Base-by-base conservation (phyloP, 1,284 basidiomycete genomes). In the Xerocomus nothofagi region DNA sequence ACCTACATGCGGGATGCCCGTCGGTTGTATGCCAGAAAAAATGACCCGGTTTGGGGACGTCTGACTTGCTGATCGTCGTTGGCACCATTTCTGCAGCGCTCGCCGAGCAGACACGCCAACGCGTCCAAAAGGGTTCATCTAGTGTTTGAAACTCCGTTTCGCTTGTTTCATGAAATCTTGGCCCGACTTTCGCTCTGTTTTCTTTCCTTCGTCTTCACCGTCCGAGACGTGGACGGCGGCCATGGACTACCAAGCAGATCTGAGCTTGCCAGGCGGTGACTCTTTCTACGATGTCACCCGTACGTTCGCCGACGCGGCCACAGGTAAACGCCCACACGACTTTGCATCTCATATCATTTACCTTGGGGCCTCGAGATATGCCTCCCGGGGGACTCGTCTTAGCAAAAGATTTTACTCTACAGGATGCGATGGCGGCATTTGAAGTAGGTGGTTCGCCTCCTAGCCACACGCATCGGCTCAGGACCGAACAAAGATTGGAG, bases 371-470 rank as follows among this genome's bases (percentile, higher is more conserved):
- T 43, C 43, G 53, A 92, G 91, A 81, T 39, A 81, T 93, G 77
- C 73, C 76, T 30, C 71, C 77, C 1, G 84, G 82, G 11, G 75
- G 77, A 43, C 73, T 92, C 53, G 56, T 93, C n/a, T 77, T 91
- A 37, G 81, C 82, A 52, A 77, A 83, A 1, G 80, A 80, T 29
- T 87, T 92, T 57, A 80, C 81, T 14, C 72, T 94, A 41, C 76
- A 87, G 54, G 93, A 96, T 53, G 85, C 91, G 12, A 95, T 96
- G 93, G 89, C 88, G 55, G 90, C 91, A 15, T 82, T 95, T 49
- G 86, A 92, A 77, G 88, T 89, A 63, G 56, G 73, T 50, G 29
- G 27, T 31, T 18, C 20, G 1, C n/a, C 33, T 30, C 36, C 52
- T 42, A 23, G 29, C 32, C 43, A 21, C 48, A 15, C 47, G n/a